Evolutionary conservation across 1,284 basidiomycete genomes (phyloP).

Genomic region (Sanghuangporus sanghuang): DNA sequence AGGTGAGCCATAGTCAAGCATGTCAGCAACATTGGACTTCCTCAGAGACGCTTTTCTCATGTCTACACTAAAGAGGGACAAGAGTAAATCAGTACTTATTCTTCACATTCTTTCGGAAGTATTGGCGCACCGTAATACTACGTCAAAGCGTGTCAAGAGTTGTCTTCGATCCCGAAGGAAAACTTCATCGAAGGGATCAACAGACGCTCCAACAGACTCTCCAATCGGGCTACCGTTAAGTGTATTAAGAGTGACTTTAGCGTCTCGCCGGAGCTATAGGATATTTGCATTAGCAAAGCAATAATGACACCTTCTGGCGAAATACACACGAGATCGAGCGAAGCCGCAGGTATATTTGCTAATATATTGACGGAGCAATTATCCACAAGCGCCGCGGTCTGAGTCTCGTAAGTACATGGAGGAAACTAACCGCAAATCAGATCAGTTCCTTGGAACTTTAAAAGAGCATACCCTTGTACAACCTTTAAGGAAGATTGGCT

Average conservation of each 20-base stretch:
- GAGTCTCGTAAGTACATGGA: slow-evolving; percentile 47
- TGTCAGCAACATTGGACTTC: slow-evolving; percentile 38
- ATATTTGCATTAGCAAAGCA: neutral
- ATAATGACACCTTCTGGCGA: neutral
- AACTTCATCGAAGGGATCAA: slow-evolving; percentile 68
- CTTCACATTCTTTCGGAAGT: neutral
- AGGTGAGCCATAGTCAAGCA: slow-evolving; percentile 57
- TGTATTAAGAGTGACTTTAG: slow-evolving; percentile 62
- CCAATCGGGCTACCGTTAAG: slow-evolving; percentile 43
- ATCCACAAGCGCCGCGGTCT: slow-evolving; percentile 72
- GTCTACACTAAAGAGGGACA: slow-evolving; percentile 47
- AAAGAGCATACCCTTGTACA: slow-evolving; percentile 41
- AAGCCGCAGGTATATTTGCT: slow-evolving; percentile 67
- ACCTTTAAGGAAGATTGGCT: slow-evolving; percentile 50
- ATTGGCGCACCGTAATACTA: slow-evolving; percentile 46
- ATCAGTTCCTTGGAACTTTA: slow-evolving; percentile 5
- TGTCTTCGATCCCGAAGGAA: slow-evolving; percentile 71
- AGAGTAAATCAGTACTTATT: neutral
- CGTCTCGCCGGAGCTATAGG: slow-evolving; percentile 69
- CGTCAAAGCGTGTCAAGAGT: slow-evolving; percentile 58
- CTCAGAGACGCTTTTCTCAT: slow-evolving; percentile 46
- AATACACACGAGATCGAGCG: slow-evolving; percentile 58
- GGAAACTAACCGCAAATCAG: slow-evolving; percentile 38
- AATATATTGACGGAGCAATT: slow-evolving; percentile 79
- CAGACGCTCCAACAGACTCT: slow-evolving; percentile 29